A percentile compares a stretch with the other conserved stretches of the same genome.
Evolutionary conservation across 805 yeast species (phyloP).

Genomic region (baker's yeast (Saccharomyces cerevisiae)): DNA sequence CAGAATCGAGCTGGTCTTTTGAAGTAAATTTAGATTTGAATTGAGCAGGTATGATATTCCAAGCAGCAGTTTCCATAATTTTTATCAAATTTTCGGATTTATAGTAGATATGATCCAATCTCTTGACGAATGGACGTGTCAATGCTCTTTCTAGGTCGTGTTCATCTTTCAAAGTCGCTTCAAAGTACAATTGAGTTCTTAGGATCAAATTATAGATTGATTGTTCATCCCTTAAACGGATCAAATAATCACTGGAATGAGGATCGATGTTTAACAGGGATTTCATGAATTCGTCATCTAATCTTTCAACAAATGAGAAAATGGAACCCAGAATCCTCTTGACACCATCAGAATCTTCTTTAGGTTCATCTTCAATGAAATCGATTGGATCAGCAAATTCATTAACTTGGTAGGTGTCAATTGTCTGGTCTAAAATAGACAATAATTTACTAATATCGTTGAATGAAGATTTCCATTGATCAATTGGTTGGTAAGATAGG

Average conservation of each 20-base stretch:
- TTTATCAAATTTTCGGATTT: slow-evolving; percentile 72
- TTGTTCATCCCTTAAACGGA: slow-evolving; percentile 82
- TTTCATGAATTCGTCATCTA: slow-evolving; percentile 88
- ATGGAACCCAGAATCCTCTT: slow-evolving; percentile 76
- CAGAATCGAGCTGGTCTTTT: slow-evolving; percentile 28
- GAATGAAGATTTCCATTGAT: slow-evolving; percentile 69
- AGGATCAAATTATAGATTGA: slow-evolving; percentile 65
- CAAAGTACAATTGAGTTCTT: slow-evolving; percentile 81
- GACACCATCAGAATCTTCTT: slow-evolving; percentile 52
- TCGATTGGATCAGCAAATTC: slow-evolving; percentile 67
- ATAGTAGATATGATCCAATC: slow-evolving; percentile 89
- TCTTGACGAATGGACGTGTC: slow-evolving; percentile 67
- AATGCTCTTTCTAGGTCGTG: slow-evolving; percentile 45
- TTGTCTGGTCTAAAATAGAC: slow-evolving; percentile 57
- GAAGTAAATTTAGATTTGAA: slow-evolving; percentile 11
- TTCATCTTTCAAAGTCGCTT: slow-evolving; percentile 44
- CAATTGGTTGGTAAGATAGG: slow-evolving; percentile 64
- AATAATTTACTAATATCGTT: slow-evolving; percentile 56
- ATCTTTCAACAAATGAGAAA: slow-evolving; percentile 79
- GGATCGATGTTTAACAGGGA: slow-evolving; percentile 88
- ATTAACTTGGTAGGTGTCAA: slow-evolving; percentile 52
- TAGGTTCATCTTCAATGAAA: slow-evolving; percentile 71
- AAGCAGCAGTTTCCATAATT: slow-evolving; percentile 64
- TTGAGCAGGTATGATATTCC: slow-evolving; percentile 41
- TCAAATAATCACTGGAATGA: slow-evolving; percentile 87